phyloP scores from a whole-genome alignment of 2,329 filamentous ascomycete species.

The Neonectria coccinea region DNA sequence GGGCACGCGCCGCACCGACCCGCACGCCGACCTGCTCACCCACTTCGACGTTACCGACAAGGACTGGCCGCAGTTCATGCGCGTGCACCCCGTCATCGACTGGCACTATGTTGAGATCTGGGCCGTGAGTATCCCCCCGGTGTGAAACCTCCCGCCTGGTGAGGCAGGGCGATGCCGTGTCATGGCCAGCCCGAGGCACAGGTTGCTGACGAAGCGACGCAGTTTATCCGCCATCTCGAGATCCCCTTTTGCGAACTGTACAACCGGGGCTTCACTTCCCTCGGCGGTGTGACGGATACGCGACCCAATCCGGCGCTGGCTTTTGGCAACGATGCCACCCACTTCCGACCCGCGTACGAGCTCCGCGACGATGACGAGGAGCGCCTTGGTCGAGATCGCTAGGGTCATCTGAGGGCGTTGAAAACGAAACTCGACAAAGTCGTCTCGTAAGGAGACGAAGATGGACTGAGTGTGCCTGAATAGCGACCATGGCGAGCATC shows the following conservation, averaged over 20 bases:
- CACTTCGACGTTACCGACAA: conserved; percentile 90
- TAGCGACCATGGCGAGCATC: background rate
- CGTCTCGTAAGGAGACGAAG: background rate
- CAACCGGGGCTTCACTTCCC: conserved; percentile 87
- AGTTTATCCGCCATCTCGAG: conserved; percentile 83
- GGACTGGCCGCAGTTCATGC: conserved; percentile 93
- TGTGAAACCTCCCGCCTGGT: background rate
- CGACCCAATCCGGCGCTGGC: conserved; percentile 84
- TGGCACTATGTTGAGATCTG: conserved; percentile 95
- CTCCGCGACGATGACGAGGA: conserved; percentile 81
- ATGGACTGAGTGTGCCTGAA: background rate
- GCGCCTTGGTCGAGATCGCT: conserved; percentile 75
- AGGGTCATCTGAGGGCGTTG: background rate
- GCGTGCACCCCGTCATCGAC: conserved; percentile 94
- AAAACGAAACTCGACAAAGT: background rate
- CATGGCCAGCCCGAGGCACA: background rate
- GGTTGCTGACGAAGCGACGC: conserved; percentile 28
- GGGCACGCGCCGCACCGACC: conserved; percentile 88
- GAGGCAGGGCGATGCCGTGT: background rate
- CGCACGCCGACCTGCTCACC: conserved; percentile 82
- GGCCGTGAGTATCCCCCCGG: conserved; percentile 72
- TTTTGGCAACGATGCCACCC: conserved; percentile 48
- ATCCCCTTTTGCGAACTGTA: conserved; percentile 91
- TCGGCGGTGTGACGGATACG: conserved; percentile 92
- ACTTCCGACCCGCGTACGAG: conserved; percentile 80